Evolutionary conservation across 1,139 yeast genomes (phyloP).

Genomic region (Zygosaccharomyces sapae): DNA sequence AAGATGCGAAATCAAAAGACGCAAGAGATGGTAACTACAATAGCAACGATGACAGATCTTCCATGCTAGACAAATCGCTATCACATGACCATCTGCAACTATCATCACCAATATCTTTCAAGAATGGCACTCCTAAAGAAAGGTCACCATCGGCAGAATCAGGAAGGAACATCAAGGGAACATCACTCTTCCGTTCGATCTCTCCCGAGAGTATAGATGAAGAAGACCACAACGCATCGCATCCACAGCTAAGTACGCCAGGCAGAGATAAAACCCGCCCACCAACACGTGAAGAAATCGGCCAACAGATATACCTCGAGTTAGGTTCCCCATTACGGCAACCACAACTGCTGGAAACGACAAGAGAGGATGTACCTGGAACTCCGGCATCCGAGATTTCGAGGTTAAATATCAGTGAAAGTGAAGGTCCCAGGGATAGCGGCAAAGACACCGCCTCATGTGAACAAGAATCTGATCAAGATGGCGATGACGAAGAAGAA

Average conservation of each 20-base stretch:
- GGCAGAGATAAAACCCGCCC: conserved; percentile 7
- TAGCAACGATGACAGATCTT: conserved; percentile 5
- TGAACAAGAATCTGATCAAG: background rate
- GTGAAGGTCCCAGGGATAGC: conserved; percentile 5
- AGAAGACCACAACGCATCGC: conserved; percentile 8
- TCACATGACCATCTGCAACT: conserved; percentile 4
- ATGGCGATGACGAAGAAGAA: conserved; percentile 8
- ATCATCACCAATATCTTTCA: background rate
- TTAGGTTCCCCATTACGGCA: conserved; percentile 35
- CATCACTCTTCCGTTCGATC: conserved; percentile 7
- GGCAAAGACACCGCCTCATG: background rate
- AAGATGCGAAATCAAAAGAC: conserved; percentile 5
- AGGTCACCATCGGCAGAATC: conserved; percentile 4
- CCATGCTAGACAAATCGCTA: conserved; percentile 2
- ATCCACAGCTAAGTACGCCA: conserved; percentile 8
- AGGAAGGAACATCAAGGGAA: conserved; percentile 8
- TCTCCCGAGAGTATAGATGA: conserved; percentile 3
- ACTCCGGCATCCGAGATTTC: background rate
- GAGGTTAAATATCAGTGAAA: background rate
- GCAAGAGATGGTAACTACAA: background rate
- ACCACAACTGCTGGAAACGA: conserved; percentile 19
- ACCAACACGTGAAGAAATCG: conserved; percentile 23
- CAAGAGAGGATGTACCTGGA: conserved; percentile 1
- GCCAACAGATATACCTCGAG: conserved; percentile 32
- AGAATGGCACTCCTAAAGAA: background rate